Base-by-base conservation (phyloP, 139 green algal species). In the Yamagishiella unicocca region DNA sequence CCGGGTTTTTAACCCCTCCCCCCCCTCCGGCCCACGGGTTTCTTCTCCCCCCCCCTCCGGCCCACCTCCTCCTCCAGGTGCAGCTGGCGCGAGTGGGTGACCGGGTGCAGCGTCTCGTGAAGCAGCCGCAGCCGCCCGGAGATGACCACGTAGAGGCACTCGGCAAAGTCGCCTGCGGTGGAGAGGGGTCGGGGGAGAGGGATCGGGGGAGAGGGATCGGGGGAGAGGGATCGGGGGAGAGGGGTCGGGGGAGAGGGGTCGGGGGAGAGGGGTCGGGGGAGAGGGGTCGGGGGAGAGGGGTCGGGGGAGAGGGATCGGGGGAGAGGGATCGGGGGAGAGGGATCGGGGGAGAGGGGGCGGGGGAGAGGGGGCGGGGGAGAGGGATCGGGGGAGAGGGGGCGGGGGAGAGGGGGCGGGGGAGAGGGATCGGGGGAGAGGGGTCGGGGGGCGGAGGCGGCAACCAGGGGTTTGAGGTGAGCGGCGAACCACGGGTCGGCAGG, bases 91-190 rank as follows among this genome's bases (percentile, higher is more conserved):
- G 38, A n/a, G 33, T 82, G 45, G 4, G 78, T 90, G 45, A 92
- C 73, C 19, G 89, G 84, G 80, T 92, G 89, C 7, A 76, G 27
- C 21, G 90, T 76, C 55, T 92, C 84, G 77, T 93, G 89, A 68
- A 96, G 71, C 68, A 96, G 87, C 12, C 92, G 87, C 72, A 95
- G 71, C 9, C 95, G 90, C 9, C 95, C 95, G 46, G 82, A 93
- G 87, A 98, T 98, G n/a, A 96, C 75, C 22, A 98, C 84, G 88
- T 92, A 98, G 76, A 98, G 75, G 67, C 88, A 93, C n/a, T 90
- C 91, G 12, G 95, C 95, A 12, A 91, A 71, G 31, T 95, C 92
- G 22, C 92, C 79, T 85, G 40, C 0, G n/a, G 17, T n/a, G n/a
- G 40, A 2, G 9, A 29, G 62, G 50, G 75, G 37, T 17, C 10